phyloP scores from a whole-genome alignment of 192 early-diverging fungal species.

The Coemansia umbellata region DNA sequence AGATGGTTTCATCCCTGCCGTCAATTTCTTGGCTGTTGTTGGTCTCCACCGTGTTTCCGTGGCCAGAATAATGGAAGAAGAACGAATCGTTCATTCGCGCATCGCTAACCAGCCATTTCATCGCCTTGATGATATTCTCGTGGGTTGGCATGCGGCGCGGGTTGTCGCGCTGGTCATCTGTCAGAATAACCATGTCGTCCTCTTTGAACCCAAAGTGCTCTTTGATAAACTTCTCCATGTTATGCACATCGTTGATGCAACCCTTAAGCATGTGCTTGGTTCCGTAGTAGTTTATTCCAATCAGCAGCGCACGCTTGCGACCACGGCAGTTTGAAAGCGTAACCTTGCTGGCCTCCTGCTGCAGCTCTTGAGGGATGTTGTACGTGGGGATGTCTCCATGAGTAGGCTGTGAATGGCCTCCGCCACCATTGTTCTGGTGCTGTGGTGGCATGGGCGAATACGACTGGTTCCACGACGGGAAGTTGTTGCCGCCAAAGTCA shows the following conservation, averaged over 20 bases:
- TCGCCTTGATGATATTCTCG: constrained; percentile 69
- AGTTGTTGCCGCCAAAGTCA: constrained; percentile 42
- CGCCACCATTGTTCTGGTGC: constrained; percentile 6
- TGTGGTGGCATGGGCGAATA: constrained; percentile 13
- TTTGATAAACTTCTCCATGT: constrained; percentile 68
- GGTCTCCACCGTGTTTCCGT: constrained; percentile 63
- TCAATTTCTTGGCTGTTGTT: constrained; percentile 71
- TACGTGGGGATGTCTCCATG: constrained; percentile 46
- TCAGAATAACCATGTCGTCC: constrained; percentile 69
- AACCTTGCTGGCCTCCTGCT: constrained; percentile 48
- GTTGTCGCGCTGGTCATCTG: constrained; percentile 67
- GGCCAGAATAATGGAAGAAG: constrained; percentile 82
- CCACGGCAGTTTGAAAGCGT: constrained; percentile 54
- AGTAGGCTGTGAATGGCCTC: constrained; percentile 13
- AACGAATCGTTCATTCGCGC: constrained; percentile 75
- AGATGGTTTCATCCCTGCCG: constrained; percentile 75
- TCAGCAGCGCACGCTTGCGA: constrained; percentile 76
- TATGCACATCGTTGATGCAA: constrained; percentile 82
- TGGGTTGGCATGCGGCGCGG: constrained; percentile 64
- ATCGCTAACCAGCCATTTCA: constrained; percentile 75
- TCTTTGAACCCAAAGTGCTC: constrained; percentile 63
- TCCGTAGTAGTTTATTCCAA: constrained; percentile 89
- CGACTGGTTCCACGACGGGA: constrained; percentile 33
- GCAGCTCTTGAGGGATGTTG: constrained; percentile 44
- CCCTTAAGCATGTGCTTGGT: constrained; percentile 62